A percentile compares a stretch with the other conserved stretches of the same genome.
Evolutionary conservation across 257 asterid genomes (phyloP).

Genomic region (Solanum lycopersicoides): DNA sequence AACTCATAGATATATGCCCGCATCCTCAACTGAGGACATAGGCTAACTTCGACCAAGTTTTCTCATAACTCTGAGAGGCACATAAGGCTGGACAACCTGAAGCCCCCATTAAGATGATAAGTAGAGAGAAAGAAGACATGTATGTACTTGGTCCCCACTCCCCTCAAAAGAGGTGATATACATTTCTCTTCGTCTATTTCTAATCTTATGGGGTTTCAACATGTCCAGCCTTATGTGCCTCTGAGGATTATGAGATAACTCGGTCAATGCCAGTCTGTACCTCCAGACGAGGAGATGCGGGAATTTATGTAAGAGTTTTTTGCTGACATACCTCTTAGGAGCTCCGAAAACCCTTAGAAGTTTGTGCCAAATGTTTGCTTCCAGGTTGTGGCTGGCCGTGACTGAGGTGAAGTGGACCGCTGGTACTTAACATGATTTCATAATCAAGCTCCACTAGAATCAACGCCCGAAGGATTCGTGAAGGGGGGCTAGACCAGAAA

Average conservation of each 20-base stretch:
- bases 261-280: not conserved
- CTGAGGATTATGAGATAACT: not conserved
- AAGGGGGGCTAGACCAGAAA: not conserved
- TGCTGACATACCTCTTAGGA: not conserved
- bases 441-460: not conserved
- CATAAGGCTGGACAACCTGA: not conserved
- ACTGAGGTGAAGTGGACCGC: not conserved
- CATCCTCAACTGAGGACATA: not conserved
- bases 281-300: not conserved
- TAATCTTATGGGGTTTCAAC: not conserved
- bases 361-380: not conserved
- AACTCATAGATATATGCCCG: not conserved
- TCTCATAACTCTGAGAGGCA: not conserved
- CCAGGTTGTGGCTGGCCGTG: not conserved
- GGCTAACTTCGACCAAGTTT: not conserved
- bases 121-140: not conserved
- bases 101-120: not conserved
- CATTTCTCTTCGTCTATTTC: not conserved
- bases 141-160: not conserved
- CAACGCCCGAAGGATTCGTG: not conserved
- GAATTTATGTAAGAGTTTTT: not conserved
- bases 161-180: not conserved
- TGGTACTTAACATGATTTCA: not conserved
- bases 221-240: not conserved
- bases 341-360: not conserved